Base-by-base conservation (phyloP, 1,284 basidiomycete species). In the Trichosporon ovoides region DNA sequence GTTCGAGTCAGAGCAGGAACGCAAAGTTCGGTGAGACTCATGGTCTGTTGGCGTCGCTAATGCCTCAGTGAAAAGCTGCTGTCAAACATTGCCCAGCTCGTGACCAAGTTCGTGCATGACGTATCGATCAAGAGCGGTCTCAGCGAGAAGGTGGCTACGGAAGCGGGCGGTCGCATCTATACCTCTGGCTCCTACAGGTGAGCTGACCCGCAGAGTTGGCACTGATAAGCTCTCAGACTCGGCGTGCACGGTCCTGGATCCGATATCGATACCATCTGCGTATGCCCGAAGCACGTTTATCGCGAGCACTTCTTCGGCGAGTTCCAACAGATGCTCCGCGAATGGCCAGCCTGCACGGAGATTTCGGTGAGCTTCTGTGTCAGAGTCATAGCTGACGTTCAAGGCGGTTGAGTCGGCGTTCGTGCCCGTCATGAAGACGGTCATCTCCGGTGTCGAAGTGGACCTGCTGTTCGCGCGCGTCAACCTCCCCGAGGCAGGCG, bases 231-330 rank as follows among this genome's bases (percentile, higher is more conserved):
- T 38, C 22, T 16, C 52, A 79, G 81, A 65, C 81, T 99, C 43
- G 95, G 95, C 58, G 95, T 98, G 14, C 96, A 98, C 77, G 91
- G 91, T 13, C 95, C 96, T 35, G 91, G 92, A 10, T 84, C 88
- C 48, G 95, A 98, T 85, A 98, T 99, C 74, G 95, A 99, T 80
- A 98, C 94, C n/a, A 82, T 99, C 35, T 93, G 93, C 74, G 95
- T 98, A 28, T 96, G 96, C 31, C 95, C 95, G 6, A 91, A 93
- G 76, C 92, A 98, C 77, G 88, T 98, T 56, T 88, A 87, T 63
- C 83, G 91, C 63, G 93, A 97, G 69, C 92, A 98, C 80, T 98
- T 98, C 80, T 98, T 98, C 71, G 85, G 87, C 0, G 83, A 88
- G 36, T 96, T 99, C 69, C 91, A 93, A 73, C 81, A 84, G 34